Conservation (phyloP, 352 stramenopile genomes). For the Albugo candida region DNA sequence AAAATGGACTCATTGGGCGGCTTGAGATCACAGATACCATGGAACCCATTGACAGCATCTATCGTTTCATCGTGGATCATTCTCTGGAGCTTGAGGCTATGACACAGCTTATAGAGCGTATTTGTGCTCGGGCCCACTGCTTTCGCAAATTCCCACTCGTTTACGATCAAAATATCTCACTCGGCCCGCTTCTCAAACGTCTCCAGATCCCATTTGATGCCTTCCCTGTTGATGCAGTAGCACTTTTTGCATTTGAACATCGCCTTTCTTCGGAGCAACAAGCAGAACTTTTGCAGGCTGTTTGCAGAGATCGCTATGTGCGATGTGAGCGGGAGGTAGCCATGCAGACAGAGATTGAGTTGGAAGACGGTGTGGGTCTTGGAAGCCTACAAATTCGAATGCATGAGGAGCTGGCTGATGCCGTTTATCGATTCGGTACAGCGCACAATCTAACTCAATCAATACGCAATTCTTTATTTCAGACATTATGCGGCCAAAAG, state of each 20-base stretch:
- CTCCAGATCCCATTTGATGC: no score
- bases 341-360: conserved; percentile 1
- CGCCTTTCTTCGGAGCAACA: no score
- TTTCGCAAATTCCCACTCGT: conserved; percentile 20
- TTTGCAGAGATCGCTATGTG: no score
- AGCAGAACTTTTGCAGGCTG: no score
- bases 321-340: no score
- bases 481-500: conserved; percentile 29
- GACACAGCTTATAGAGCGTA: conserved; percentile 17
- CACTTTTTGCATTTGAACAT: no score
- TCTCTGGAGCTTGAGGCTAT: conserved; percentile 14
- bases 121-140: conserved; percentile 21
- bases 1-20: conserved; percentile 13
- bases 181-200: no score
- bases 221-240: no score
- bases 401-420: conserved; percentile 51
- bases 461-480: conserved; percentile 25
- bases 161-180: conserved; percentile 24
- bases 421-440: conserved; percentile 29
- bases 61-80: conserved; percentile 40
- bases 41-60: conserved; percentile 49
- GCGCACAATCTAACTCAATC: conserved; percentile 27
- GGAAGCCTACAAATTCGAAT: conserved; percentile 19
- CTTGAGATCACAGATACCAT: conserved; percentile 46
- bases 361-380: conserved; percentile 11